Evolutionary conservation across 768 basidiomycete species (phyloP), one percentile per base, ranked within the genome.

Genomic region (Leccinum ochraceum): DNA sequence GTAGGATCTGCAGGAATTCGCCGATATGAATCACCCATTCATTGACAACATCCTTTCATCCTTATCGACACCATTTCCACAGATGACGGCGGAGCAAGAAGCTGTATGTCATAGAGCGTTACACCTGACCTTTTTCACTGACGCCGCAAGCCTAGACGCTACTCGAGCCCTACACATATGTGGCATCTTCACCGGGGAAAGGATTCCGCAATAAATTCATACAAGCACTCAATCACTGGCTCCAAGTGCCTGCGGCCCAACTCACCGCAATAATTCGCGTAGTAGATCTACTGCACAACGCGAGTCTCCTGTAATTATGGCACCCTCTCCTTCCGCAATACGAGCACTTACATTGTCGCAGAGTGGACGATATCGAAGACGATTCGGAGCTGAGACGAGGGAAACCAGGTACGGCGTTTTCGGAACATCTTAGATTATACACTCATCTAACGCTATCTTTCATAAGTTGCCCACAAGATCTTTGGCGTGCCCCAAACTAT

Each of bases 401-500:
- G 4, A 80, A 84, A 34, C 95, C 95, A 68, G 92, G 90, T 90
- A 65, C 36, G n/a, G 14, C 42, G 8, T 60, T 28, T 46, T 46
- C 42, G 52, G 52, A 20, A 34, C 48, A 17, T 54, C 34, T 34
- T 11, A 22, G 9, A 20, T 46, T 24, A n/a, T 6, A 4, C 4
- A 4, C 46, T n/a, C 48, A 34, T 30, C 24, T 59, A 48, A 56
- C 36, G 14, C 20, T 17, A 0, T 20, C 28, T 28, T 17, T 56
- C 50, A n/a, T 22, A 16, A 88, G 95, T 95, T n/a, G 87, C 95
- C 0, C 95, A 99, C 76, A 94, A 91, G 80, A 95, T 99, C 65
- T 99, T 94, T 67, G 96, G 96, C 3, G 79, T 97, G 2, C 93
- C 96, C 1, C 95, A 98, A 73, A 96, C 95, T 0, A 94, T 99